Evolutionary conservation across 2,329 filamentous ascomycete genomes (phyloP), one percentile per base, ranked within the genome.

Genomic region (Pezicula carpinea): DNA sequence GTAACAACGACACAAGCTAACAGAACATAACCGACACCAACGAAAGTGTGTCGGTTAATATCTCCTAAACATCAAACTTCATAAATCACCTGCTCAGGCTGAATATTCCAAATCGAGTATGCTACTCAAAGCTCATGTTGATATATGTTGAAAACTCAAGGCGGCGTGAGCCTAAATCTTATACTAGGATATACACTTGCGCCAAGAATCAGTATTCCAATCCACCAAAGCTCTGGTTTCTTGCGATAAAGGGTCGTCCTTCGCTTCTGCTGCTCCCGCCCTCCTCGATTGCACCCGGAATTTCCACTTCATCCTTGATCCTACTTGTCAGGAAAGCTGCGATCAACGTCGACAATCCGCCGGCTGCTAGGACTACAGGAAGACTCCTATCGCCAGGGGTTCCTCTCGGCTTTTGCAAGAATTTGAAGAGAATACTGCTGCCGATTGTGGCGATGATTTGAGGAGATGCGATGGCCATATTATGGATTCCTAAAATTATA

Each of bases 401-500:
- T 4, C 90, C 91, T 53, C 92, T 78, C 1, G 89, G 89, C 66
- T 95, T 96, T 69, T 97, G 91, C 59, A 92, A 78, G 34, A 85
- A 71, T 61, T 82, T 84, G 71, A 97, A 97, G 52, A 97, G 87
- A 50, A 86, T 72, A 61, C 86, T 90, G 50, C 88, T 92, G 19
- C 87, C 82, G 22, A 96, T 70, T 5, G 90, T 96, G 10, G 92
- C 90, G 46, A 96, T 77, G 51, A 96, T 91, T 64, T 97, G 92
- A 1, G 92, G 92, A 5, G 89, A 83, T 1, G 91, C 89, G 56
- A 97, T 87, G 14, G 91, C 85, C 69, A 97, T 92, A 66, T 97
- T 97, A 72, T 97, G 92, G 46, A 97, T 90, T 7, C 92, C 92
- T 2, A 97, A 77, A 38, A 97, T 89, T 34, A 96, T 87, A 35